A percentile compares a stretch with the other conserved stretches of the same genome.
Conservation (phyloP, 441 rosid genomes). For the Isatis lusitanica region DNA sequence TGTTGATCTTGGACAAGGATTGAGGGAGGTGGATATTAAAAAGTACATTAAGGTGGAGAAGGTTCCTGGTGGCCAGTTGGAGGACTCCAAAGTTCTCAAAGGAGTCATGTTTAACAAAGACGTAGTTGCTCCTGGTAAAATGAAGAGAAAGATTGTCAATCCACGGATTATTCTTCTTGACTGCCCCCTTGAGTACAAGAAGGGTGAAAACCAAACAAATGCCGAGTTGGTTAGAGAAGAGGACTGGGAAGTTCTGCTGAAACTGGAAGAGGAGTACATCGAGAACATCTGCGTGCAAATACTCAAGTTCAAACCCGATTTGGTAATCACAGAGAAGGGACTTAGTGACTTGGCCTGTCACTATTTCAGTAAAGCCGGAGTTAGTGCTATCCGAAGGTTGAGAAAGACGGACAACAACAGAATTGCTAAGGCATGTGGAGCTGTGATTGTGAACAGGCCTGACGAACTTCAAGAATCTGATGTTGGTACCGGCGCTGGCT, state of each 20-base stretch:
- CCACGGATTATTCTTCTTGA: slow-evolving; percentile 90
- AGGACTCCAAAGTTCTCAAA: slow-evolving; percentile 84
- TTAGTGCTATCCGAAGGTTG: slow-evolving; percentile 91
- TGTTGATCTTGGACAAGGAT: slow-evolving; percentile 92
- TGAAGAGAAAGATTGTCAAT: slow-evolving; percentile 84
- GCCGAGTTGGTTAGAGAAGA: slow-evolving; percentile 92
- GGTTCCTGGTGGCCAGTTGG: slow-evolving; percentile 92
- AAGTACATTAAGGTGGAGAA: slow-evolving; percentile 93
- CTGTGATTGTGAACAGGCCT: slow-evolving; percentile 89
- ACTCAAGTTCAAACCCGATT: slow-evolving; percentile 83
- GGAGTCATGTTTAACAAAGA: slow-evolving; percentile 97
- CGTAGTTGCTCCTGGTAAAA: slow-evolving; percentile 91
- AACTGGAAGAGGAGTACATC: slow-evolving; percentile 90
- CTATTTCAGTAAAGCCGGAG: slow-evolving; percentile 89
- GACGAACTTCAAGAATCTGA: slow-evolving; percentile 96
- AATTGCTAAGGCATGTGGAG: slow-evolving; percentile 94
- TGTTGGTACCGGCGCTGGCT: slow-evolving; percentile 89
- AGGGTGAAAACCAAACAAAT: slow-evolving; percentile 97
- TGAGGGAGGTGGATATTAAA: slow-evolving; percentile 90
- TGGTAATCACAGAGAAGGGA: slow-evolving; percentile 93
- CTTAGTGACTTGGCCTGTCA: slow-evolving; percentile 96
- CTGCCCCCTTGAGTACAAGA: slow-evolving; percentile 95
- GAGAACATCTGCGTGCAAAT: slow-evolving; percentile 81
- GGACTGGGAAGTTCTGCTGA: slow-evolving; percentile 85
- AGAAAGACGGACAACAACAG: slow-evolving; percentile 89